Percentiles rank a stretch among this genome's conserved stretches.
Conservation (phyloP, 441 rosid genomes). For the Adansonia gregorii region DNA sequence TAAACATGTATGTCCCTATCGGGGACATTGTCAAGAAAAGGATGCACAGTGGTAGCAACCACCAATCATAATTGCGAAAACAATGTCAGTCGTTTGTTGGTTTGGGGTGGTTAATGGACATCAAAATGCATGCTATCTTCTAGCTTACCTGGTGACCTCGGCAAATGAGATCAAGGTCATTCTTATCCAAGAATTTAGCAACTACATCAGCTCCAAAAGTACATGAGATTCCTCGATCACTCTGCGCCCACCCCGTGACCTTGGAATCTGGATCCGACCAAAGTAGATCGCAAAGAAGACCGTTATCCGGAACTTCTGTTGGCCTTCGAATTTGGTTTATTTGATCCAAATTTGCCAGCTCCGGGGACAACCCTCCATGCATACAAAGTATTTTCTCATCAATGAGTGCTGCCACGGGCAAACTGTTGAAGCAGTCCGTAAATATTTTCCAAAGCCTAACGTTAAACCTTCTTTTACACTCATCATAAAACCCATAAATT, state of each 20-base stretch:
- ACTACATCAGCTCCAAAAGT: constrained; percentile 89
- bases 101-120: not conserved
- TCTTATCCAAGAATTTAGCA: constrained; percentile 82
- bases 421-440: constrained; percentile 89
- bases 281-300: constrained; percentile 95
- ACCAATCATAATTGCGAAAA: no score
- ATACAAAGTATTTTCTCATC: constrained; percentile 91
- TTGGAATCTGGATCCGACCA: constrained; percentile 96
- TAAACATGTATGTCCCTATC: not conserved
- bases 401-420: constrained; percentile 92
- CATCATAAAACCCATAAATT: constrained; percentile 94
- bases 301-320: constrained; percentile 84
- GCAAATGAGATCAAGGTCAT: constrained; percentile 94
- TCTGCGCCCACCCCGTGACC: constrained; percentile 80
- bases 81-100: no score
- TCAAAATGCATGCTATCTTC: not conserved
- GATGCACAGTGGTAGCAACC: no score
- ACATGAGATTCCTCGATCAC: constrained; percentile 93
- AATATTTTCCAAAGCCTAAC: constrained; percentile 96
- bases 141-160: constrained; percentile 89
- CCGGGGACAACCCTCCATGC: constrained; percentile 98
- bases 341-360: constrained; percentile 70
- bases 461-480: constrained; percentile 94
- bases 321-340: constrained; percentile 83
- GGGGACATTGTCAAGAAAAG: no score